Evolutionary conservation across 2,329 filamentous ascomycete genomes (phyloP).

Genomic region (Zymoseptoria pseudotritici): DNA sequence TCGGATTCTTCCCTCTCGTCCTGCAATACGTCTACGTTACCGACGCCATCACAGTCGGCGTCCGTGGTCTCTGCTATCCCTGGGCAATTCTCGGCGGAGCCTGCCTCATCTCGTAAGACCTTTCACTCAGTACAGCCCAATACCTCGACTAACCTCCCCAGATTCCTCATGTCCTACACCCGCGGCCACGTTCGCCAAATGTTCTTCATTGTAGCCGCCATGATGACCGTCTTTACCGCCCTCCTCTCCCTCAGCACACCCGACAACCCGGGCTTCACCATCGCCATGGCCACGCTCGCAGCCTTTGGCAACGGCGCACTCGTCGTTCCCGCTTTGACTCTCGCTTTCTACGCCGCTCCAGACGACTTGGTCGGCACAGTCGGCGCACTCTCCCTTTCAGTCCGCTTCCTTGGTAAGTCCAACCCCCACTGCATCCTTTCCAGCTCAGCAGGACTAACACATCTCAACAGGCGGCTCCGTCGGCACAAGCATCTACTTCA

Average conservation of each 20-base stretch:
- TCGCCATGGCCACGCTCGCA: conserved; percentile 51
- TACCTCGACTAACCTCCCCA: neutral
- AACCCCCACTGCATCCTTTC: neutral
- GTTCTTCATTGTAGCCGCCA: conserved; percentile 49
- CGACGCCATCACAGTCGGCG: conserved; percentile 53
- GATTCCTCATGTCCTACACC: conserved; percentile 47
- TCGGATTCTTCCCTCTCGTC: conserved; percentile 56
- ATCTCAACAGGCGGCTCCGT: conserved; percentile 43
- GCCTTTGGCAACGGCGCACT: conserved; percentile 60
- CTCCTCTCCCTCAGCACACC: conserved; percentile 19
- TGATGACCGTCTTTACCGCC: conserved; percentile 54
- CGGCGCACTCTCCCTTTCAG: conserved; percentile 57
- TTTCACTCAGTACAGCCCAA: neutral
- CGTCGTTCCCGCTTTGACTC: conserved; percentile 58
- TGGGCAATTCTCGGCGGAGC: conserved; percentile 56
- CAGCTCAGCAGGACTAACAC: neutral
- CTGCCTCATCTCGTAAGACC: conserved; percentile 42
- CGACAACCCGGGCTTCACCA: conserved; percentile 18
- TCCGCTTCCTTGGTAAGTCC: conserved; percentile 53
- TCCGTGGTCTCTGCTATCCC: conserved; percentile 56
- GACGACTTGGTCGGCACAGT: conserved; percentile 63
- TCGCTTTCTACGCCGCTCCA: conserved; percentile 55
- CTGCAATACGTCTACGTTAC: conserved; percentile 58
- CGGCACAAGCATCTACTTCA: conserved; percentile 41
- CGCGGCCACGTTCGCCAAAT: conserved; percentile 53